Evolutionary conservation across 192 early-diverging fungal species (phyloP).

Genomic region (Coemansia sp.): DNA sequence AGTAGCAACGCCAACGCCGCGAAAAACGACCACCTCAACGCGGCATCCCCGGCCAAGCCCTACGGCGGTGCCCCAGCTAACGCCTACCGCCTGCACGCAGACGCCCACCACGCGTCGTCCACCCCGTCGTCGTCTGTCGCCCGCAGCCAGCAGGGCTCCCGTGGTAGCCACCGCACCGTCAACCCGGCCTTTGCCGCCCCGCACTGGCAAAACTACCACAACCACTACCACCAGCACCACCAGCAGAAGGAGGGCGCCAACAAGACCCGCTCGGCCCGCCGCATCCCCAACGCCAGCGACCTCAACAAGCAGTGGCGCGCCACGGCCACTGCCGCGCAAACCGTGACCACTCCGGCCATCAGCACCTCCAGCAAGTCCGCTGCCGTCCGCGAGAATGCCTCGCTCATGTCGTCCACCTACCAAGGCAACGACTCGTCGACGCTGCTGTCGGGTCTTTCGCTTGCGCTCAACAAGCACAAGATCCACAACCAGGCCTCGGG

Average conservation of each 20-base stretch:
- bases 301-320: conserved; percentile 51
- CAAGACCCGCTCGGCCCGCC: conserved; percentile 32
- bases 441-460: conserved; percentile 42
- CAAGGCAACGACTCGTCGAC: conserved; percentile 40
- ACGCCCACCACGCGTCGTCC: conserved; percentile 8
- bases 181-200: conserved; percentile 33
- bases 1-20: conserved; percentile 3
- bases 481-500: background rate
- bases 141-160: conserved; percentile 40
- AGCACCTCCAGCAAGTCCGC: conserved; percentile 14
- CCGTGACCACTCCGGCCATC: conserved; percentile 7
- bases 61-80: conserved; percentile 17
- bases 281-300: conserved; percentile 38
- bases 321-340: conserved; percentile 5
- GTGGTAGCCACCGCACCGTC: conserved; percentile 22
- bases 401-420: conserved; percentile 42
- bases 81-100: conserved; percentile 22
- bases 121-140: background rate
- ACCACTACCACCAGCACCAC: conserved; percentile 35
- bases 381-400: conserved; percentile 8
- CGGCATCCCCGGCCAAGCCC: conserved; percentile 25
- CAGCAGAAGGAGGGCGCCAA: conserved; percentile 20
- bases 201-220: conserved; percentile 45
- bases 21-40: conserved; percentile 5
- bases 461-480: conserved; percentile 46